Conservation (phyloP, 2,329 filamentous ascomycete genomes). For the Metarhizium humberi region DNA sequence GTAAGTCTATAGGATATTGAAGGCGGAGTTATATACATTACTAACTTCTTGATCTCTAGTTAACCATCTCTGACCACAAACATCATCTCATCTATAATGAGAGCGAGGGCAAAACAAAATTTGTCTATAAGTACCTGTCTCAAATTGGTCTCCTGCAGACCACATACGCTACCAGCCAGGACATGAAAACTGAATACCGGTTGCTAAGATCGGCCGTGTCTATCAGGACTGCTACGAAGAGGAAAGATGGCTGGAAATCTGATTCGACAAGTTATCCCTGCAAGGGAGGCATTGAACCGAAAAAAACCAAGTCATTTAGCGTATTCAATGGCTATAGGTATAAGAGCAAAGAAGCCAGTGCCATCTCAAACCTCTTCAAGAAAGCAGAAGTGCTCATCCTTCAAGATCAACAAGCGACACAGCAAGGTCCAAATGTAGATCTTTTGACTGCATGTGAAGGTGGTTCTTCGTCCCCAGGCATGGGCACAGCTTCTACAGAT, state of each 20-base stretch:
- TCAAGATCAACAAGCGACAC: background rate
- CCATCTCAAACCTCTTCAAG: background rate
- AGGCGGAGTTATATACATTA: background rate
- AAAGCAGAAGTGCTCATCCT: background rate
- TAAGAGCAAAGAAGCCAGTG: background rate
- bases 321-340: background rate
- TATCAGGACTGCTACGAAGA: background rate
- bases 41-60: background rate
- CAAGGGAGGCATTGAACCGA: background rate
- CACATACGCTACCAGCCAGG: conserved; percentile 12
- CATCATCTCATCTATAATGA: conserved; percentile 16
- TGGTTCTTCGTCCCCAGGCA: background rate
- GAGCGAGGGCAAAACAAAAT: background rate
- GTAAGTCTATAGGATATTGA: background rate
- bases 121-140: conserved; percentile 17
- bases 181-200: background rate
- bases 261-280: background rate
- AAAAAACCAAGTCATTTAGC: background rate
- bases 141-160: conserved; percentile 15
- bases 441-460: background rate
- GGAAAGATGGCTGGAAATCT: background rate
- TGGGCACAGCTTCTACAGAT: background rate
- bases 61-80: background rate
- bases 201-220: conserved; percentile 10
- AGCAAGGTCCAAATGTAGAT: background rate